Base-by-base conservation (phyloP, 768 basidiomycete species). In the Kockovaella imperatae region DNA sequence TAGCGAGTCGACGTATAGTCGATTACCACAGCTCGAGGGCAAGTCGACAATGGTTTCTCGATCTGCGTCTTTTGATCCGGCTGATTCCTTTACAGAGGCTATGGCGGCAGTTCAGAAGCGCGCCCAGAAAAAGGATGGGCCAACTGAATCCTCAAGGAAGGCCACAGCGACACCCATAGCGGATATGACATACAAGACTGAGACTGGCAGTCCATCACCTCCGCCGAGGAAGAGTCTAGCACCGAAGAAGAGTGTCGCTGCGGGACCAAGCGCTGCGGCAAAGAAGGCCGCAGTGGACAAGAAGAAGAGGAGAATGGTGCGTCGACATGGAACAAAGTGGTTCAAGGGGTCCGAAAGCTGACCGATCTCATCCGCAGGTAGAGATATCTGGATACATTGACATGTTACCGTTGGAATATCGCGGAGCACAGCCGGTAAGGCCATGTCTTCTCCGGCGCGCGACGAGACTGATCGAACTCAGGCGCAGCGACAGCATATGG, bases 331-430 rank as follows among this genome's bases (percentile, higher is more conserved):
- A 6, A 8, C 45, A 21, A 21, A 39, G 18, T 7, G 44, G 6
- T n/a, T 45, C 24, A 20, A 43, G 17, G 17, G 35, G 23, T n/a
- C 13, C n/a, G n/a, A n/a, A n/a, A n/a, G n/a, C n/a, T n/a, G n/a
- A 38, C 11, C 17, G 44, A 43, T 54, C 42, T 50, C 18, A 15
- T 45, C 7, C 32, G 17, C 35, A 62, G 62, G 32, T 61, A 28
- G 61, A 63, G 45, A 67, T 74, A n/a, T 87, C 89, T 53, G 80
- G 79, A 49, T 77, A 86, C 14, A 77, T 91, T 14, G 77, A 81
- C 21, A 80, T 78, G 45, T 74, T 93, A 30, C 90, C 90, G 0
- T 76, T 96, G 11, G 90, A 93, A 70, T 96, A 89, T 67, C 79
- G 90, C 20, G 90, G 90, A 7, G 83, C 76, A 56, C 87, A 93